Base-by-base conservation (phyloP, 768 basidiomycete genomes). In the Auriculariales sp. region DNA sequence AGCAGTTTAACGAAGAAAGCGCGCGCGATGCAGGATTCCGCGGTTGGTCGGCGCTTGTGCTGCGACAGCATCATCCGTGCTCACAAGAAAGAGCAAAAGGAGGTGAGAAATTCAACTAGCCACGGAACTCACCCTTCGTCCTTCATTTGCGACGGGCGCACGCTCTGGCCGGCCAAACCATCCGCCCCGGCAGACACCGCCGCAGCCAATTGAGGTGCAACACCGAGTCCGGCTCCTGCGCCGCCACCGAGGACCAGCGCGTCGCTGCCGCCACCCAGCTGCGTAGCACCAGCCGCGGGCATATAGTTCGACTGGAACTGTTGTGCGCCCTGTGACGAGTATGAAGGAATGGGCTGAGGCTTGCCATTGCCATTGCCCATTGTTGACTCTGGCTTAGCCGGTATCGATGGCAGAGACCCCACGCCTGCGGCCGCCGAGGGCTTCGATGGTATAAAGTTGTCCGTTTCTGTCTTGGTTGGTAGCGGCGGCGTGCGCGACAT, bases 81-180 rank as follows among this genome's bases (percentile, higher is more conserved):
- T 25, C 36, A 28, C 24, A 6, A 30, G 12, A 24, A 3, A 10
- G 17, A 27, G 28, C 15, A 55, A 45, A 49, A 11, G 47, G 45
- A 50, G n/a, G 28, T 28, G 35, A 22, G 22, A 31, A 50, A 53
- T 12, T 15, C 5, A 33, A 34, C 31, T 28, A 19, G 49, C 52
- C 46, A 52, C 54, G 54, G 49, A 49, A 76, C 91, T 89, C 77
- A 97, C 93, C 92, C 92, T 85, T 94, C 92, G 58, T 95, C 93
- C 65, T 91, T 90, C 88, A 90, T 91, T 65, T 95, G 91, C 10
- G 83, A 83, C 15, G 86, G 86, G 29, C 87, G 74, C 14, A 91
- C 68, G 29, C 76, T 79, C 39, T 86, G 75, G 61, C 83, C 79
- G 22, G 71, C 70, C 47, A 66, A 65, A 24, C 69, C 60, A 64